A percentile compares a stretch with the other conserved stretches of the same genome.
phyloP scores from a whole-genome alignment of 2,329 filamentous ascomycete species.

The Macroventuria anomochaeta region DNA sequence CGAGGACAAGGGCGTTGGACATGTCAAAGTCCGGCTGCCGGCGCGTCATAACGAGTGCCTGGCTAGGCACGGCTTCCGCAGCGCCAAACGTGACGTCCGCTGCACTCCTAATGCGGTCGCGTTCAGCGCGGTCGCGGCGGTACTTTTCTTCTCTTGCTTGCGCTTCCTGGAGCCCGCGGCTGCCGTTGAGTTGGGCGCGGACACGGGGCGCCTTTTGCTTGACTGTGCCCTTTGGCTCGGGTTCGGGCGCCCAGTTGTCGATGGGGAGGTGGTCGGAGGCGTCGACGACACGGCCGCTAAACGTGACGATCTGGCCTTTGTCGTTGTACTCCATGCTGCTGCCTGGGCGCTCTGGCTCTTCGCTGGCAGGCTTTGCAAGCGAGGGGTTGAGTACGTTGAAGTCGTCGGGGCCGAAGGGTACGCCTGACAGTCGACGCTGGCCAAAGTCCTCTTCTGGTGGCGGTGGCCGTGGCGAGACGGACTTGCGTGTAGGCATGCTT shows the following conservation, averaged over 20 bases:
- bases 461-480: slow-evolving; percentile 72
- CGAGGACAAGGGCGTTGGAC: slow-evolving; percentile 29
- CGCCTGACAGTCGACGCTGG: slow-evolving; percentile 62
- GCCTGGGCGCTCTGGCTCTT: slow-evolving; percentile 37
- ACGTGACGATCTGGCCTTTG: slow-evolving; percentile 74
- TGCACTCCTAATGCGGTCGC: slow-evolving; percentile 43
- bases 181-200: slow-evolving; percentile 59
- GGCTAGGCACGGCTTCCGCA: slow-evolving; percentile 25
- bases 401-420: slow-evolving; percentile 77
- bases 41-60: slow-evolving; percentile 39
- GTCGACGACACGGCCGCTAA: slow-evolving; percentile 78
- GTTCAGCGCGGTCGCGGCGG: slow-evolving; percentile 41
- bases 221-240: slow-evolving; percentile 64
- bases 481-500: slow-evolving; percentile 68
- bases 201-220: slow-evolving; percentile 51
- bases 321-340: slow-evolving; percentile 56
- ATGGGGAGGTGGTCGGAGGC: slow-evolving; percentile 81
- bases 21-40: slow-evolving; percentile 24
- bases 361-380: slow-evolving; percentile 38
- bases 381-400: slow-evolving; percentile 75
- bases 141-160: slow-evolving; percentile 42
- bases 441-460: slow-evolving; percentile 51
- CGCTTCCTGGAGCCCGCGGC: slow-evolving; percentile 51
- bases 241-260: slow-evolving; percentile 78
- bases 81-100: slow-evolving; percentile 35